These are phyloP conservation scores for Pelargonium myrrhifolium DNA, from an alignment of 441 rosid genomes.

Conservation along the genomic window DNA sequence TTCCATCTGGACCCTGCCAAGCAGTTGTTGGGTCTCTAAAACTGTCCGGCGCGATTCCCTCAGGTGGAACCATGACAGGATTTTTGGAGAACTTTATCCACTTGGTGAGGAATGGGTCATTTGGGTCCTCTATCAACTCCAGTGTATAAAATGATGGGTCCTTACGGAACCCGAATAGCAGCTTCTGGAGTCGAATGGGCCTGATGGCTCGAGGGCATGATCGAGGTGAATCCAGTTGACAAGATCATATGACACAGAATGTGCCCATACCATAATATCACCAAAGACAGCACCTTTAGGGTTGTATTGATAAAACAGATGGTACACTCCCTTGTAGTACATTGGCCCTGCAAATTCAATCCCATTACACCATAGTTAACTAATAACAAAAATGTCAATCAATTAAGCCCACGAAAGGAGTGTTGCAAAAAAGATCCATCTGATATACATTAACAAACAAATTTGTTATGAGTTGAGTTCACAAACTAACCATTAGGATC, in stretches of 20 bases:
- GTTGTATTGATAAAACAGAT: conserved; percentile 54
- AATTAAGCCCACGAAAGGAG: too few relatives aligned
- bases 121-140: conserved; percentile 33
- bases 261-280: conserved; percentile 45
- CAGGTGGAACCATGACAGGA: conserved; percentile 34
- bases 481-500: conserved; percentile 57
- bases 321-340: conserved; percentile 47
- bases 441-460: too few relatives aligned
- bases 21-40: conserved; percentile 56
- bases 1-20: conserved; percentile 38
- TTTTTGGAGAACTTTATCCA: conserved; percentile 38
- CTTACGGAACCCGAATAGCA: conserved; percentile 51
- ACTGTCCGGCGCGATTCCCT: conserved; percentile 27
- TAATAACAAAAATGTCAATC: too few relatives aligned
- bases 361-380: too few relatives aligned
- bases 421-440: too few relatives aligned
- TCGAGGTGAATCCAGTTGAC: conserved; percentile 43
- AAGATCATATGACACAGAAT: conserved; percentile 49
- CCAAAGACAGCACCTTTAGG: conserved; percentile 42
- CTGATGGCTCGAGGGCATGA: conserved; percentile 42
- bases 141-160: conserved; percentile 44
- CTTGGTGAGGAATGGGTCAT: conserved; percentile 40
- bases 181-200: conserved; percentile 41
- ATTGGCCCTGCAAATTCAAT: conserved; percentile 32
- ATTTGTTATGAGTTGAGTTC: not conserved